A percentile compares a stretch with the other conserved stretches of the same genome.
phyloP scores from a whole-genome alignment of 2,329 filamentous ascomycete species.

The Colletotrichum lini region DNA sequence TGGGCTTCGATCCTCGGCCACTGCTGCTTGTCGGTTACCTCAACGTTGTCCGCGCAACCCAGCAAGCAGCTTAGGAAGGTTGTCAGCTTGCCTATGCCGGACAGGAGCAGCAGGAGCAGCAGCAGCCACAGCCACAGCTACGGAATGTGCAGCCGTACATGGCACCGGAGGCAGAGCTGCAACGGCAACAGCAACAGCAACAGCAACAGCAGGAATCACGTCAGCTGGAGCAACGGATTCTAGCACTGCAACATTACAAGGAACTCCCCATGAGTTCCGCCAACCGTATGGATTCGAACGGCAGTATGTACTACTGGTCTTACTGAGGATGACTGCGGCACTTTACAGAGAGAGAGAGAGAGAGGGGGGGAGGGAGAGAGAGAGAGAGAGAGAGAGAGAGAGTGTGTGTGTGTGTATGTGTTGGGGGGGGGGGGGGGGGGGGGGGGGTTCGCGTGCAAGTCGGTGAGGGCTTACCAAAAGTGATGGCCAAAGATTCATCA shows the following conservation, averaged over 20 bases:
- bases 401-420: not conserved
- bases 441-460: no score
- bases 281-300: not conserved
- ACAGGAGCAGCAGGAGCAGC: constrained; percentile 1
- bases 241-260: not conserved
- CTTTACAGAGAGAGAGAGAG: no score
- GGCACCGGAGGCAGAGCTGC: not conserved
- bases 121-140: not conserved
- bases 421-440: no score
- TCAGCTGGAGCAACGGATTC: constrained; percentile 9
- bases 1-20: constrained; percentile 58
- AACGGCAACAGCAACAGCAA: not conserved
- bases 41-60: constrained; percentile 41
- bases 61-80: constrained; percentile 34
- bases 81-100: constrained; percentile 3
- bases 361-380: no score
- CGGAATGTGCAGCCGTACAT: not conserved
- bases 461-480: not conserved
- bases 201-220: not conserved
- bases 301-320: constrained; percentile 1
- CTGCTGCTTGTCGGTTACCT: constrained; percentile 58
- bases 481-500: not conserved
- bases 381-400: no score
- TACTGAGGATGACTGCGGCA: not conserved
- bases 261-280: no score